Evolutionary conservation across 2,329 filamentous ascomycete genomes (phyloP).

Genomic region (Daldinia sp.): DNA sequence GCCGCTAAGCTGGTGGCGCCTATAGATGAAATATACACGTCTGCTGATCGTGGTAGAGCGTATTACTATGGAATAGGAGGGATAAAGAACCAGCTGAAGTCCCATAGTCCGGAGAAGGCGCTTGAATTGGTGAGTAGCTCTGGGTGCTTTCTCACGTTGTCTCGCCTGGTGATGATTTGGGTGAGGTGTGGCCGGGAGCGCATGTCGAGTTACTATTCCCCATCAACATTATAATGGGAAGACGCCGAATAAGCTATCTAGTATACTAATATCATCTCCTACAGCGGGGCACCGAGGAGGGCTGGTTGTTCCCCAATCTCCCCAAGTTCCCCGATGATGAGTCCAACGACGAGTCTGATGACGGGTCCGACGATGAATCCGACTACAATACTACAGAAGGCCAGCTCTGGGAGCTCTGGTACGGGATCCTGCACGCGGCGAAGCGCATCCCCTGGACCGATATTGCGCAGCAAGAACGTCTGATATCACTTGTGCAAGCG

Average conservation of each 20-base stretch:
- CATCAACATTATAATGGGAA: neutral
- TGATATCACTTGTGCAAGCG: constrained; percentile 30
- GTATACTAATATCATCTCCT: neutral
- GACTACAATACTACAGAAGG: constrained; percentile 13
- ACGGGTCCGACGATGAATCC: neutral
- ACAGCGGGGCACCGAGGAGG: constrained; percentile 34
- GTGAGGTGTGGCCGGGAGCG: neutral
- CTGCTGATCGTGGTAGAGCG: constrained; percentile 23
- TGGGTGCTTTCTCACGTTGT: neutral
- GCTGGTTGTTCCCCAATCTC: neutral
- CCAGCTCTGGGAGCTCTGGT: constrained; percentile 42
- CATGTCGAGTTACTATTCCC: neutral
- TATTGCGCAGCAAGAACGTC: constrained; percentile 22
- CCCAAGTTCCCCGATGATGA: no score
- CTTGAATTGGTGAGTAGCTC: constrained; percentile 22
- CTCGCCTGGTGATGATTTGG: neutral
- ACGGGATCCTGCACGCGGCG: constrained; percentile 39
- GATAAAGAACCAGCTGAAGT: neutral
- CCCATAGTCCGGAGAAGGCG: constrained; percentile 14
- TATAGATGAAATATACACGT: constrained; percentile 29
- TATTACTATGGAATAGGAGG: neutral
- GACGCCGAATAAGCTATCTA: neutral
- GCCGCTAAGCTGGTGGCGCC: constrained; percentile 21
- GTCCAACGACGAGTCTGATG: neutral
- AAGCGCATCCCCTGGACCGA: constrained; percentile 38